Evolutionary conservation across 2,329 filamentous ascomycete genomes (phyloP).

Genomic region (Cladophialophora chaetospira): DNA sequence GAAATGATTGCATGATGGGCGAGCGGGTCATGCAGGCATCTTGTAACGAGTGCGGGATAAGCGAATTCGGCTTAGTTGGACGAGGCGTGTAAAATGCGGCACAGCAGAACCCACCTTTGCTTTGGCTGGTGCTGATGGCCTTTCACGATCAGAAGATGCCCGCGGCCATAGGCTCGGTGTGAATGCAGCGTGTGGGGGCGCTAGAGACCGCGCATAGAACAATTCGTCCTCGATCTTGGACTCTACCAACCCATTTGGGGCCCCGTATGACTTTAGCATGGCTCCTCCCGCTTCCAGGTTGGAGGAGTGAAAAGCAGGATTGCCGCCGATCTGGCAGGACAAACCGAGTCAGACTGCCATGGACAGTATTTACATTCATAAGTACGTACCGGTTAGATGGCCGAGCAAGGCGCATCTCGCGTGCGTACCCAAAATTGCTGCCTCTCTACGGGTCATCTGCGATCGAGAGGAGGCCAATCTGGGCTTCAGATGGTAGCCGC

Average conservation of each 20-base stretch:
- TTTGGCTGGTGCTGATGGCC: slow-evolving; percentile 13
- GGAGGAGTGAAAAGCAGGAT: slow-evolving; percentile 12
- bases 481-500: slow-evolving; percentile 5
- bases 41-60: slow-evolving; percentile 18
- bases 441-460: slow-evolving; percentile 15
- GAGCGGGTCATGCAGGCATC: slow-evolving; percentile 24
- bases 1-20: slow-evolving; percentile 17
- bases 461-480: slow-evolving; percentile 17
- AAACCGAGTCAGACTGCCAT: not conserved
- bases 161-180: slow-evolving; percentile 6
- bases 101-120: not conserved
- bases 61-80: slow-evolving; percentile 15
- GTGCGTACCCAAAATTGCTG: not conserved
- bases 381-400: not conserved
- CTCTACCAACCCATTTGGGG: not conserved
- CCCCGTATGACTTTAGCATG: slow-evolving; percentile 6
- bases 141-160: slow-evolving; percentile 8
- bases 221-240: slow-evolving; percentile 20
- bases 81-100: not conserved
- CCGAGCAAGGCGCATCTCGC: not conserved
- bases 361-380: not conserved
- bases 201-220: slow-evolving; percentile 20
- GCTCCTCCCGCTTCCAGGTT: slow-evolving; percentile 22
- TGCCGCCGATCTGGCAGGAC: slow-evolving; percentile 6
- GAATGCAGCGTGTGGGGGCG: slow-evolving; percentile 13